Conservation (phyloP, 306 rosid species). For the Castanea mollissima region DNA sequence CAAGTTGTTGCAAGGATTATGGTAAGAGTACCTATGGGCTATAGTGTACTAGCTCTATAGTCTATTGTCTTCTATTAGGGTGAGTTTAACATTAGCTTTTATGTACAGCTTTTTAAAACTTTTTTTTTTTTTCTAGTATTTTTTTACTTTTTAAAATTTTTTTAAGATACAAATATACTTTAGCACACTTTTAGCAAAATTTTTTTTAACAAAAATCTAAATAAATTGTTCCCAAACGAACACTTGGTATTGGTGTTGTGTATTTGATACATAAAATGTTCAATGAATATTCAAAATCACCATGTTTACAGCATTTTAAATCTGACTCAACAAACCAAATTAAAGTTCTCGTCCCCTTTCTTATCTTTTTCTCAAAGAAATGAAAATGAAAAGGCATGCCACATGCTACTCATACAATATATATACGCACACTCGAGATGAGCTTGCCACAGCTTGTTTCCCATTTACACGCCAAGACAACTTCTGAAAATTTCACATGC, state of each 20-base stretch:
- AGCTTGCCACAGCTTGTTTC: conserved; percentile 2
- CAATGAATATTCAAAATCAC: background rate
- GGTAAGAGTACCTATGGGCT: background rate
- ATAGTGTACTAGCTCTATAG: background rate
- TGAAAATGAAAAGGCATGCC: too few relatives aligned
- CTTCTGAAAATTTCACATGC: background rate
- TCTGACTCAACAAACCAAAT: background rate
- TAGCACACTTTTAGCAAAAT: too few relatives aligned
- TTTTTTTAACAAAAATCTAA: too few relatives aligned
- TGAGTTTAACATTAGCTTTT: too few relatives aligned
- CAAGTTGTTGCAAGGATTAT: background rate
- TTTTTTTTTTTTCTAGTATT: fast-evolving
- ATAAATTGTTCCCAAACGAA: fast-evolving
- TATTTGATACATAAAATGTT: background rate
- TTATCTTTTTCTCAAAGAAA: background rate
- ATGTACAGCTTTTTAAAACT: too few relatives aligned
- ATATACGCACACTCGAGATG: background rate
- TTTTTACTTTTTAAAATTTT: too few relatives aligned
- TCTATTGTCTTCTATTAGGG: too few relatives aligned
- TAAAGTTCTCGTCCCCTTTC: background rate
- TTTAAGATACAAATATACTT: too few relatives aligned
- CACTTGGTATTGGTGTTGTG: fast-evolving
- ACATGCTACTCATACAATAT: background rate
- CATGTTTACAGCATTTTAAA: background rate
- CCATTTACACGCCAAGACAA: background rate